Evolutionary conservation across 108 stramenopile species (phyloP), one percentile per base, ranked within the genome.

Genomic region (Cyclotella kingstonii): DNA sequence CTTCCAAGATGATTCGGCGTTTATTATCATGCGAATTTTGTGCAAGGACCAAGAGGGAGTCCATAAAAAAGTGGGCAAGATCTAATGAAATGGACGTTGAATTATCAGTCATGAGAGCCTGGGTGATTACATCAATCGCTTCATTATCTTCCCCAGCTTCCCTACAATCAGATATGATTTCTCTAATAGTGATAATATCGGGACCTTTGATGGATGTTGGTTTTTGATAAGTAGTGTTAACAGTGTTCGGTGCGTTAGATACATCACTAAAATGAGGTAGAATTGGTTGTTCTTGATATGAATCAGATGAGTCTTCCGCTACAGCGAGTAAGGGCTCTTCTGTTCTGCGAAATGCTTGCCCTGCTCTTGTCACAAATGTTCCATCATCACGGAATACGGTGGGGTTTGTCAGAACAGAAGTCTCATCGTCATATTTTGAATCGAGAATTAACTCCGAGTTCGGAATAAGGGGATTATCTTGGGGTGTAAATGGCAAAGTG

Each of bases 1-100:
- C 51, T 19, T 43, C 58, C 5, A 51, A 36, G 33, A 72, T 51
- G 9, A 71, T 67, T 5, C 26, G 17, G 4, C 48, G 55, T 43
- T 73, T 73, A 33, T 73, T 73, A 1, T 57, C 41, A 23, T 73
- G 63, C 17, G 51, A 60, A 31, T 65, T 73, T 12, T 57, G 41
- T 31, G 63, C 72, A 45, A 73, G 58, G 12, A 65, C 41, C 64
- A 50, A 66, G 3, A 73, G 63, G 28, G 63, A 65, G 36, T 38
- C 53, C 11, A 73, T 49, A 43, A 56, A 73, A 54, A 59, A 65
- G 34, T 54, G 17, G 14, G 72, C 72, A 3, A 73, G 31, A 42
- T 66, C 72, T n/a, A 40, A n/a, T 3, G 28, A 30, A 49, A 5
- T 69, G 22, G 25, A 18, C 23, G 12, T 58, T 36, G 63, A 42